phyloP scores from a whole-genome alignment of 1,284 basidiomycete genomes.

The Tausonia pullulans region DNA sequence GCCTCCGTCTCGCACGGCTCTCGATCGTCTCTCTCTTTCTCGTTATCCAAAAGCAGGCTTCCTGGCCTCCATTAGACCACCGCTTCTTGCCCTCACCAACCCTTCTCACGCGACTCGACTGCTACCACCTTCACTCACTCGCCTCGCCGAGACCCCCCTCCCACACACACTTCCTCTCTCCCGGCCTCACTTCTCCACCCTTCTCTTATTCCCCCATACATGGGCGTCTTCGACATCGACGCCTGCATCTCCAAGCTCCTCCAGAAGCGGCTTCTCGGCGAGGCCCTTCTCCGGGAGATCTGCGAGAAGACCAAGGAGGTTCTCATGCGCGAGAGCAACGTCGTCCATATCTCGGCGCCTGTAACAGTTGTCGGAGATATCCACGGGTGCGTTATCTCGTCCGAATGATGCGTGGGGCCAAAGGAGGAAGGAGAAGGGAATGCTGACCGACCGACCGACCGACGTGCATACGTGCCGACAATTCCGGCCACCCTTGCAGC shows the following conservation, averaged over 20 bases:
- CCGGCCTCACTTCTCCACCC: background rate
- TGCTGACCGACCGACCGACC: too few species aligned
- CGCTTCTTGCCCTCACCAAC: background rate
- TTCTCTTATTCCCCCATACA: background rate
- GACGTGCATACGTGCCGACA: too few species aligned
- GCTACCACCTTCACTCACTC: too few species aligned
- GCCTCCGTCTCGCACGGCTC: too few species aligned
- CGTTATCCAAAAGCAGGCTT: too few species aligned
- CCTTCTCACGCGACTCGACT: background rate
- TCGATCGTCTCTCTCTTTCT: too few species aligned
- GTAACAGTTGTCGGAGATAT: slow-evolving; percentile 99
- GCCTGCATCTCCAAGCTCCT: slow-evolving; percentile 84
- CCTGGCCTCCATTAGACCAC: too few species aligned
- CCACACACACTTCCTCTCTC: background rate
- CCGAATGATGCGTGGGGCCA: background rate
- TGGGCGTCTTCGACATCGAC: slow-evolving; percentile 66
- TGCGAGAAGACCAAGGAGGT: slow-evolving; percentile 98
- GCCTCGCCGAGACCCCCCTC: background rate
- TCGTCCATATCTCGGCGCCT: slow-evolving; percentile 94
- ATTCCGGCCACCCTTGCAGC: slow-evolving; percentile 35
- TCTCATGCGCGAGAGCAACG: slow-evolving; percentile 96
- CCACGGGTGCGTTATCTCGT: slow-evolving; percentile 63
- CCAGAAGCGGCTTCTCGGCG: slow-evolving; percentile 82
- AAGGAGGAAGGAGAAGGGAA: too few species aligned
- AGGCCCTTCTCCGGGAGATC: slow-evolving; percentile 85